Conservation (phyloP, 176 grass and related monocot species). For the Aegilops sharonensis region DNA sequence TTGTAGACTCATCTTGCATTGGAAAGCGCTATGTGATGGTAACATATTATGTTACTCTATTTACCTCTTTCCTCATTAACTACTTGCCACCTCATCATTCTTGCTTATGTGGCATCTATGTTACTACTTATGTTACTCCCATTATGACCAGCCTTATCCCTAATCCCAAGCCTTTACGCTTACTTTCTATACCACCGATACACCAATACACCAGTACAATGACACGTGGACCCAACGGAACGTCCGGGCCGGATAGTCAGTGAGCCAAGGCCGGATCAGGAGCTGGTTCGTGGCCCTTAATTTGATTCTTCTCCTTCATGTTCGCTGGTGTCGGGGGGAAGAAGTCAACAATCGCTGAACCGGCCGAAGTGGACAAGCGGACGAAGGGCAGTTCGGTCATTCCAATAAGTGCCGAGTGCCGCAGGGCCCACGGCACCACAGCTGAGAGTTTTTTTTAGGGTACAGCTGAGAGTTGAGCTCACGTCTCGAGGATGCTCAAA, state of each 20-base stretch:
- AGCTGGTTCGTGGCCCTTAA: neutral
- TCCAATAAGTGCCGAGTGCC: neutral
- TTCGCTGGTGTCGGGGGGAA: neutral
- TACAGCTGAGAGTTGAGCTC: neutral
- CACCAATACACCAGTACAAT: rapidly evolving
- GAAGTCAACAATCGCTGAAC: constrained; percentile 11
- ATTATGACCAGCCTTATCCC: too few species aligned
- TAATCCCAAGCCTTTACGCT: neutral
- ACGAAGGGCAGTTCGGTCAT: neutral
- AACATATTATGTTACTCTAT: too few species aligned
- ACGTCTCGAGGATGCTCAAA: constrained; percentile 31
- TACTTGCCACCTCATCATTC: too few species aligned
- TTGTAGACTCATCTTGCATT: too few species aligned
- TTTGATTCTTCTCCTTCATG: neutral
- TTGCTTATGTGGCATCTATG: too few species aligned
- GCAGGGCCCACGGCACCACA: neutral
- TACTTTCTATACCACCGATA: too few species aligned
- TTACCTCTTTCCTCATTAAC: too few species aligned
- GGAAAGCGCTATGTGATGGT: too few species aligned
- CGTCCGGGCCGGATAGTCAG: neutral
- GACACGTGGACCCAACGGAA: neutral
- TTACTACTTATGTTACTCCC: too few species aligned
- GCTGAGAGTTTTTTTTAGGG: neutral
- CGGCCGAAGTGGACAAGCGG: too few species aligned
- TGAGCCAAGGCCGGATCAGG: neutral